Evolutionary conservation across 768 basidiomycete species (phyloP).

Genomic region (Leccinum arenicola): DNA sequence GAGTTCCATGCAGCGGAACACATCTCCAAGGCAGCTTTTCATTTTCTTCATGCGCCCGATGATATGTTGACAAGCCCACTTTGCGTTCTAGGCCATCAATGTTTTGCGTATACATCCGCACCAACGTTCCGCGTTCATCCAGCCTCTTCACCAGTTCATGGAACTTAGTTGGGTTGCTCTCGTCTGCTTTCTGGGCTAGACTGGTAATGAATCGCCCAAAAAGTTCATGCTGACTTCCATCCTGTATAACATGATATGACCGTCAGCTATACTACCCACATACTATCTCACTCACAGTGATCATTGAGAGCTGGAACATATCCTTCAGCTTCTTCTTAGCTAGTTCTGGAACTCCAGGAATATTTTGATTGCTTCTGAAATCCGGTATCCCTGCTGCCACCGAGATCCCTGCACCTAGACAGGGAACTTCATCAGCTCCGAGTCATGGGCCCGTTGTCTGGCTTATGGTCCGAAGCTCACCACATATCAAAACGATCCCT

Average conservation of each 20-base stretch:
- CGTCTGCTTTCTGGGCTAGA: neutral
- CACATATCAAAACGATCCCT: conserved; percentile 14
- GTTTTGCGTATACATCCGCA: conserved; percentile 13
- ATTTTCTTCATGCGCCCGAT: neutral
- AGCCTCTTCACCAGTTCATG: conserved; percentile 12
- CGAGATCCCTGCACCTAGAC: conserved; percentile 7
- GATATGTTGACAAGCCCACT: conserved; percentile 5
- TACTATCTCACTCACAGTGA: neutral
- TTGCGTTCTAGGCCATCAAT: conserved; percentile 12
- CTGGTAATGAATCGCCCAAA: neutral
- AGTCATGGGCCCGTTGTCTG: neutral
- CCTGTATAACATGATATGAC: neutral
- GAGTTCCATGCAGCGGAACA: conserved; percentile 7
- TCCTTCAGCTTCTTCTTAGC: conserved; percentile 6
- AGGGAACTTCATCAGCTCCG: neutral
- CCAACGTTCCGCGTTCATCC: conserved; percentile 3
- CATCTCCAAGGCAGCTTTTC: neutral
- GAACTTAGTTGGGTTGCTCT: conserved; percentile 7
- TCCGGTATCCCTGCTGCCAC: conserved; percentile 13
- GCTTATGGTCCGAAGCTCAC: neutral
- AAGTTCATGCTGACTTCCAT: neutral
- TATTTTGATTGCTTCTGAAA: conserved; percentile 5
- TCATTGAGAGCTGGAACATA: conserved; percentile 11
- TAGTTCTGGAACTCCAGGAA: conserved; percentile 1
- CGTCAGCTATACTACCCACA: neutral